Evolutionary conservation across 345 rosid species (phyloP).

Genomic region (Eucalyptus cladocalyx): DNA sequence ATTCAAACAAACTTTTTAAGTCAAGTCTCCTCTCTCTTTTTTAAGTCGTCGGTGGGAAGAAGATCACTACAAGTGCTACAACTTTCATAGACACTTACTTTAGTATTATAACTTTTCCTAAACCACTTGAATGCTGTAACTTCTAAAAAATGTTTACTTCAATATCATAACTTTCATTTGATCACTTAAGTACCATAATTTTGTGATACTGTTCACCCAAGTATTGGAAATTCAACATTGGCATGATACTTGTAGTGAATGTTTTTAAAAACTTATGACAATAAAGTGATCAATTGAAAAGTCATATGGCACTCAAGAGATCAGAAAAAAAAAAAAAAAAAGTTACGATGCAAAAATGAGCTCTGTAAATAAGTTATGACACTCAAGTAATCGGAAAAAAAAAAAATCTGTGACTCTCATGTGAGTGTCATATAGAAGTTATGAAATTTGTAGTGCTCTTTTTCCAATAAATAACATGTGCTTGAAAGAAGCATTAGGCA

Average conservation of each 20-base stretch:
- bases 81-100: too few relatives aligned
- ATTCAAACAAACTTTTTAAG: neutral
- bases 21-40: neutral
- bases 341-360: neutral
- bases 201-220: accelerated
- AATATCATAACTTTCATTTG: too few relatives aligned
- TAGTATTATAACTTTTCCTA: too few relatives aligned
- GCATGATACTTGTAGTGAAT: neutral
- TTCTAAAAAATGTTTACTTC: too few relatives aligned
- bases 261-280: neutral
- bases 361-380: too few relatives aligned
- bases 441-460: neutral
- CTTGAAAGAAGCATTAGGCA: neutral
- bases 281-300: neutral
- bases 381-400: too few relatives aligned
- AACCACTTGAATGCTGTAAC: neutral
- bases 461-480: neutral
- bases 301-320: neutral
- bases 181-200: neutral
- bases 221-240: neutral
- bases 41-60: accelerated
- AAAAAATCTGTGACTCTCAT: neutral
- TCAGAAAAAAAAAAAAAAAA: neutral
- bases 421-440: neutral
- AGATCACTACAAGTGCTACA: neutral